A percentile compares a stretch with the other conserved stretches of the same genome.
phyloP scores from a whole-genome alignment of 495 filamentous ascomycete species.

The Tuber melanosporum region DNA sequence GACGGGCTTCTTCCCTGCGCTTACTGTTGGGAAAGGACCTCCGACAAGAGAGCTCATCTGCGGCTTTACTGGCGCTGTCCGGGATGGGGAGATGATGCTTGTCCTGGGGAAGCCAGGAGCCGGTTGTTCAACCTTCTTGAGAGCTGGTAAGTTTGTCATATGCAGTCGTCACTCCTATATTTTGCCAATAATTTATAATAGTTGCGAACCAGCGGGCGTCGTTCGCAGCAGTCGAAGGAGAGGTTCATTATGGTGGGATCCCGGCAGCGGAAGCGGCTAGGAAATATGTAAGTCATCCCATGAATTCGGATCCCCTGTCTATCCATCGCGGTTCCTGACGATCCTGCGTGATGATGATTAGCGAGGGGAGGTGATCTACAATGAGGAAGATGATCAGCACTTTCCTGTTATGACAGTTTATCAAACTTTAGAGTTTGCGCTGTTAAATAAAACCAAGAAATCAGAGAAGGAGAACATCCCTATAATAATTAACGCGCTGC shows the following conservation, averaged over 20 bases:
- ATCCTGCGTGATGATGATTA: conserved; percentile 72
- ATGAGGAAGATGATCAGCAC: conserved; percentile 58
- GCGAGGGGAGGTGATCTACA: not conserved
- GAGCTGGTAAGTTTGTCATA: not conserved
- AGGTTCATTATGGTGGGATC: conserved; percentile 71
- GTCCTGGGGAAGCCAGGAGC: conserved; percentile 74
- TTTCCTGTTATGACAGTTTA: conserved; percentile 70
- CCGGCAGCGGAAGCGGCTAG: conserved; percentile 61
- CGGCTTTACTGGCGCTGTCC: conserved; percentile 71
- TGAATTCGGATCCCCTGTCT: not conserved
- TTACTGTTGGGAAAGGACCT: conserved; percentile 44
- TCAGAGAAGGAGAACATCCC: conserved; percentile 60
- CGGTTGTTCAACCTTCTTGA: conserved; percentile 72
- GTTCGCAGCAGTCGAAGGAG: conserved; percentile 63
- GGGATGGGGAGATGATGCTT: conserved; percentile 69
- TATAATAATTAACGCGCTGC: conserved; percentile 56
- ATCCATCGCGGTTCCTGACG: conserved; percentile 55
- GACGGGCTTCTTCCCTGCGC: conserved; percentile 37
- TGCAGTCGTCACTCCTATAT: not conserved
- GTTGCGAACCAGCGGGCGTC: conserved; percentile 63
- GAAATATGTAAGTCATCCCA: conserved; percentile 47
- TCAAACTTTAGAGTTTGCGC: conserved; percentile 75
- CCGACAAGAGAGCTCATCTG: conserved; percentile 59
- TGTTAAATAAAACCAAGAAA: conserved; percentile 78
- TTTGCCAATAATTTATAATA: conserved; percentile 48